A percentile compares a stretch with the other conserved stretches of the same genome.
Conservation (phyloP, 345 rosid genomes). For the Crucihimalaya himalaica region DNA sequence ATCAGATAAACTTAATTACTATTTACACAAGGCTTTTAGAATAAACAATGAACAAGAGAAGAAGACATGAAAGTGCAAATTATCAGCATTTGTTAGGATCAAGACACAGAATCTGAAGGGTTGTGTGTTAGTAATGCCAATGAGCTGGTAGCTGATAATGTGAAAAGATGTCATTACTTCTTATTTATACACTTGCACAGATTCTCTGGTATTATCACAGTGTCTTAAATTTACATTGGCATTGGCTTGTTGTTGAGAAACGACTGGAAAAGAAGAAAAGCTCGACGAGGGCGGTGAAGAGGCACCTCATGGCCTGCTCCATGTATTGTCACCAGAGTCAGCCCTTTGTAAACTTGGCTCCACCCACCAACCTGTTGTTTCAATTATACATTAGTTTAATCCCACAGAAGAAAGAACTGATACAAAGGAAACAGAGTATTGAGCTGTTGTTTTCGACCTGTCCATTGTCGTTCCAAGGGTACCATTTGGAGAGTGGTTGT, state of each 20-base stretch:
- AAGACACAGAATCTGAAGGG: conserved; percentile 8
- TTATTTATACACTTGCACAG: conserved; percentile 18
- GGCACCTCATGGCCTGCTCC: conserved; percentile 99
- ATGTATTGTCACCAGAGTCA: conserved; percentile 80
- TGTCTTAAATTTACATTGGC: conserved; percentile 48
- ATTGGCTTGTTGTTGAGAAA: conserved; percentile 74
- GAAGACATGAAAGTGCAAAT: neutral
- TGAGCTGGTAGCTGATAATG: neutral
- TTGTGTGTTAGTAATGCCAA: neutral
- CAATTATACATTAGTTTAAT: neutral
- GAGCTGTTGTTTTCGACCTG: conserved; percentile 19
- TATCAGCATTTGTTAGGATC: neutral
- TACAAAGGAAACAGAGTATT: neutral
- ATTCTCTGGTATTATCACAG: neutral
- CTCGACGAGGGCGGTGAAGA: conserved; percentile 76
- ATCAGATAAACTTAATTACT: neutral
- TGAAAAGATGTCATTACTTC: neutral
- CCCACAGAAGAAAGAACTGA: neutral
- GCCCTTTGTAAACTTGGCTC: conserved; percentile 86
- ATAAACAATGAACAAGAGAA: neutral
- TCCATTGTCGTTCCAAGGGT: conserved; percentile 70
- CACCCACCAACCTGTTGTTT: conserved; percentile 82
- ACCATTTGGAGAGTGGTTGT: conserved; percentile 75
- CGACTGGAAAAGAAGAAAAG: conserved; percentile 79
- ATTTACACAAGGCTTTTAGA: neutral